Evolutionary conservation across 768 basidiomycete genomes (phyloP).

Genomic region (Cystobasidium tubakii): DNA sequence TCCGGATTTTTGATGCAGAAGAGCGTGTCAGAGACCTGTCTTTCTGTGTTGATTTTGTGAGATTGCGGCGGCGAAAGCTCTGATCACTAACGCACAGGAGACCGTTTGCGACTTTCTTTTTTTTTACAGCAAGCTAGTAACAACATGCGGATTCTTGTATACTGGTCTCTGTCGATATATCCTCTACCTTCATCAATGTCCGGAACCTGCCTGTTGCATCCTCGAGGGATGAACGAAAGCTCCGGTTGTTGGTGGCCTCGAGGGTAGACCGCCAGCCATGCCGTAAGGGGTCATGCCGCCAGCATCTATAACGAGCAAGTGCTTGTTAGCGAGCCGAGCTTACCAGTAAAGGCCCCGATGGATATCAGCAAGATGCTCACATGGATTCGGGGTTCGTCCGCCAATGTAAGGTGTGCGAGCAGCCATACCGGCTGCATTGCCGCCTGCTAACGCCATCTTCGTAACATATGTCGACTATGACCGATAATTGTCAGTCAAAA

Average conservation of each 20-base stretch:
- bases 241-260: not conserved
- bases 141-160: too few relatives aligned
- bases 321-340: not conserved
- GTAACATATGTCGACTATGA: slow-evolving; percentile 45
- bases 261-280: not conserved
- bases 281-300: slow-evolving; percentile 43
- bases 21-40: too few relatives aligned
- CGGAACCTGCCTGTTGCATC: slow-evolving; percentile 22
- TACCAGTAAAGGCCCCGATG: not conserved
- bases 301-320: not conserved
- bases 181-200: not conserved
- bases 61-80: not conserved
- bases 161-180: too few relatives aligned
- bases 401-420: slow-evolving; percentile 76
- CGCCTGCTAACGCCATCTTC: slow-evolving; percentile 60
- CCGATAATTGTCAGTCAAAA: not conserved
- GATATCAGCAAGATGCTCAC: not conserved
- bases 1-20: too few relatives aligned
- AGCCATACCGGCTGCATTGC: slow-evolving; percentile 52
- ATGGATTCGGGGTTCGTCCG: slow-evolving; percentile 44
- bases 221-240: slow-evolving; percentile 16
- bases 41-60: too few relatives aligned
- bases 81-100: too few relatives aligned
- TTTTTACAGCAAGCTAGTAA: not conserved
- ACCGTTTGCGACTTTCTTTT: too few relatives aligned